Evolutionary conservation across 345 rosid genomes (phyloP).

Genomic region (Eucalyptus coolabah): DNA sequence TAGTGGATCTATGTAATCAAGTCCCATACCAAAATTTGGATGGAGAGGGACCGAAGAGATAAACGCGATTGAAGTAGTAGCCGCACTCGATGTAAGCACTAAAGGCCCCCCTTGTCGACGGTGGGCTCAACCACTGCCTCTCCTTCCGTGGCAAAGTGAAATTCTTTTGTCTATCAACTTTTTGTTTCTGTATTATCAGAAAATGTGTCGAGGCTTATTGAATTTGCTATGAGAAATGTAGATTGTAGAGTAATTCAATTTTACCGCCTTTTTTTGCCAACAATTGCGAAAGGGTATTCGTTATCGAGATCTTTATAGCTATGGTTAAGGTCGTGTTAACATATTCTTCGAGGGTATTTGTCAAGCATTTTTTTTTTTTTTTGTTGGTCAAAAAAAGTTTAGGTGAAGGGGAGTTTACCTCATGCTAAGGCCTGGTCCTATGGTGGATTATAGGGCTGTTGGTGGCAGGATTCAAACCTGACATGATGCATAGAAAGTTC

Average conservation of each 20-base stretch:
- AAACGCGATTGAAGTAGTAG: background rate
- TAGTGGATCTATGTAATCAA: background rate
- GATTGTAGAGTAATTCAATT: background rate
- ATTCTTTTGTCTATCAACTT: background rate
- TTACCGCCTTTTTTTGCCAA: background rate
- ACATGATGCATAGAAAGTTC: background rate
- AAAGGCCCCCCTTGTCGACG: background rate
- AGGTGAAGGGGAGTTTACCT: no score
- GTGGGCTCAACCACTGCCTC: fast-evolving
- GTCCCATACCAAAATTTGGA: background rate
- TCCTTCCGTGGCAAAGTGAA: background rate
- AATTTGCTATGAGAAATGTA: background rate
- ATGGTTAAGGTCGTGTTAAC: background rate
- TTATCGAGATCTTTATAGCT: background rate
- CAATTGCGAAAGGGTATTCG: background rate
- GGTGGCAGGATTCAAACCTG: background rate
- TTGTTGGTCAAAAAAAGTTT: no score
- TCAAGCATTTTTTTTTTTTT: background rate
- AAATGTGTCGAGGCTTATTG: background rate
- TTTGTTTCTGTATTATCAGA: background rate
- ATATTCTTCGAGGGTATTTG: background rate
- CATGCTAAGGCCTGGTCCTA: no score
- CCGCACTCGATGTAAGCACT: fast-evolving
- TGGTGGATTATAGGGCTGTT: background rate
- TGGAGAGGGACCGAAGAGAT: background rate